These are phyloP conservation scores for Penicillium ochrochloron DNA, from an alignment of 495 filamentous ascomycete genomes.

Conservation along the genomic window DNA sequence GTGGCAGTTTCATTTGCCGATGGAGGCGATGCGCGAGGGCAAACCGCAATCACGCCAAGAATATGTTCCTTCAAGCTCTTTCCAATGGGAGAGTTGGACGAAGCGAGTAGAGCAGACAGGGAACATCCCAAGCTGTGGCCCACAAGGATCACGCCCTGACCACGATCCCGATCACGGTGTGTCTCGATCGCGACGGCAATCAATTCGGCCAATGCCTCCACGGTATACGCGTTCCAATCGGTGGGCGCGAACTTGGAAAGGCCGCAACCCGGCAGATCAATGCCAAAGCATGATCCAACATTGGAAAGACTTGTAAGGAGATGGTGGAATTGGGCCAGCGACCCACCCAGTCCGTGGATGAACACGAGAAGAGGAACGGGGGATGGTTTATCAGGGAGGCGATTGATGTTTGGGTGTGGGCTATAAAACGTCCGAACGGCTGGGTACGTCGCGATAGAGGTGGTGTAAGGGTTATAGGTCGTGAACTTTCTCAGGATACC, in stretches of 20 bases:
- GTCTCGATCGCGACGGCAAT: constrained; percentile 72
- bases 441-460: constrained; percentile 70
- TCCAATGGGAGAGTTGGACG: constrained; percentile 55
- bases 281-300: constrained; percentile 82
- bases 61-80: constrained; percentile 62
- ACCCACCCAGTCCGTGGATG: constrained; percentile 89
- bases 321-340: constrained; percentile 82
- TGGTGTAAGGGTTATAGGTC: constrained; percentile 70
- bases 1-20: constrained; percentile 54
- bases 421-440: constrained; percentile 82
- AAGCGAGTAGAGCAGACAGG: constrained; percentile 74
- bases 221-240: constrained; percentile 78
- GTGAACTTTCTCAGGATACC: constrained; percentile 79
- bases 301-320: constrained; percentile 82
- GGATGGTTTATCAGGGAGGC: constrained; percentile 71
- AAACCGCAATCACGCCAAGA: constrained; percentile 78
- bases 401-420: constrained; percentile 76
- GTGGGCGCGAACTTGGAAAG: constrained; percentile 71
- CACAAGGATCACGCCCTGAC: constrained; percentile 78
- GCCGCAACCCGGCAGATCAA: constrained; percentile 91
- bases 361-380: constrained; percentile 88
- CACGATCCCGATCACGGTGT: constrained; percentile 65
- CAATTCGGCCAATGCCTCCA: constrained; percentile 74
- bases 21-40: constrained; percentile 69
- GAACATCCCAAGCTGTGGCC: constrained; percentile 90